phyloP scores from a whole-genome alignment of 345 rosid species.

The Salix udensis region DNA sequence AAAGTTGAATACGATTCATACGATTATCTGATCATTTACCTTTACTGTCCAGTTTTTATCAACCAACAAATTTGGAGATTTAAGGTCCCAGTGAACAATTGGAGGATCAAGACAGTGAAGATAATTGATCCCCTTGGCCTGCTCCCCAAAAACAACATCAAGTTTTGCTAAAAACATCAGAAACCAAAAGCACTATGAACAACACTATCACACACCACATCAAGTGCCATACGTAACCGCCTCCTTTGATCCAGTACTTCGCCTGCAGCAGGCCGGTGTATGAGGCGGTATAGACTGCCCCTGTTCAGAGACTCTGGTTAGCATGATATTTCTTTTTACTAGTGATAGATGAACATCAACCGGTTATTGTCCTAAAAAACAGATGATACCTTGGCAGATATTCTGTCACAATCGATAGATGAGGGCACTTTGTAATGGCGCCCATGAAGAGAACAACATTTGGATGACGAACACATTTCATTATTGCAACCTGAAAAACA shows the following conservation, averaged over 20 bases:
- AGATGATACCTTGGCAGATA: constrained; percentile 72
- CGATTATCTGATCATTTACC: constrained; percentile 34
- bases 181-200: background rate
- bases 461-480: constrained; percentile 97
- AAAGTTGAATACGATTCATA: background rate
- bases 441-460: constrained; percentile 99
- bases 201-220: constrained; percentile 59
- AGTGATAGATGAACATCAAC: background rate
- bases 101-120: constrained; percentile 89
- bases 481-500: constrained; percentile 69
- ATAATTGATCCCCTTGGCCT: constrained; percentile 98
- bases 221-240: constrained; percentile 87
- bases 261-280: constrained; percentile 81
- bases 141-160: constrained; percentile 26
- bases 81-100: constrained; percentile 95
- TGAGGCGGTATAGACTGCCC: constrained; percentile 91
- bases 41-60: constrained; percentile 96
- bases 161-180: background rate
- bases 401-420: constrained; percentile 86
- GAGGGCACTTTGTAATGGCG: constrained; percentile 86
- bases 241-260: constrained; percentile 83
- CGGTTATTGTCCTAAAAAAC: background rate
- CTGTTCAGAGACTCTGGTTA: constrained; percentile 34
- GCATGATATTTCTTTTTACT: background rate
- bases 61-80: constrained; percentile 89